Evolutionary conservation across 306 rosid species (phyloP).

Genomic region (Purshia tridentata): DNA sequence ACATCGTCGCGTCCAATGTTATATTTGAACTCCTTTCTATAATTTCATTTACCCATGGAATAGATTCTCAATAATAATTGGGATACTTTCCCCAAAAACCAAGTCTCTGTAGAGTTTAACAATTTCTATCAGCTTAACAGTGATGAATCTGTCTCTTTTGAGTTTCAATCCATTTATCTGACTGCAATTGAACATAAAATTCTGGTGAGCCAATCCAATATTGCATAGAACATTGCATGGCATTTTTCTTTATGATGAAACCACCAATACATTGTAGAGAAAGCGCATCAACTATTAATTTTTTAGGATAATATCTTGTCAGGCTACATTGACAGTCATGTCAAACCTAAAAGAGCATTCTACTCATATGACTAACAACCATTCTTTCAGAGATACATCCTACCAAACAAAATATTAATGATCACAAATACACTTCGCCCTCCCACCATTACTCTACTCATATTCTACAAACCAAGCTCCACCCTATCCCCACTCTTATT

Average conservation of each 20-base stretch:
- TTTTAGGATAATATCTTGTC: not conserved
- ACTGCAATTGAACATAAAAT: no score
- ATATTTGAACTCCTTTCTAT: no score
- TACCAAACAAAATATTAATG: not conserved
- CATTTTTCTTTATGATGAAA: not conserved
- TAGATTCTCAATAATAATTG: no score
- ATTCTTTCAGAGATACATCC: not conserved
- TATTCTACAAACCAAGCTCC: not conserved
- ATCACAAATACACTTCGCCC: not conserved
- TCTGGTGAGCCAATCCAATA: not conserved
- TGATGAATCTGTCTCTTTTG: no score
- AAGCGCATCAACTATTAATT: not conserved
- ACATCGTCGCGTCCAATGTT: no score
- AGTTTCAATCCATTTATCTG: no score
- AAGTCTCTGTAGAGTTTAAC: no score
- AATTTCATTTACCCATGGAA: no score
- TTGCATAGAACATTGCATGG: not conserved
- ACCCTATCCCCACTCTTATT: not conserved
- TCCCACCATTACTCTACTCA: not conserved
- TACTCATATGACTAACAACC: not conserved
- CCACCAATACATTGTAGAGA: not conserved
- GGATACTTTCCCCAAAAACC: no score
- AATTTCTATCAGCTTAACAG: no score
- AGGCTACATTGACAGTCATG: not conserved
- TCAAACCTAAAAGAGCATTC: not conserved